Base-by-base conservation (phyloP, 306 rosid genomes). In the Lathyrus aphaca region DNA sequence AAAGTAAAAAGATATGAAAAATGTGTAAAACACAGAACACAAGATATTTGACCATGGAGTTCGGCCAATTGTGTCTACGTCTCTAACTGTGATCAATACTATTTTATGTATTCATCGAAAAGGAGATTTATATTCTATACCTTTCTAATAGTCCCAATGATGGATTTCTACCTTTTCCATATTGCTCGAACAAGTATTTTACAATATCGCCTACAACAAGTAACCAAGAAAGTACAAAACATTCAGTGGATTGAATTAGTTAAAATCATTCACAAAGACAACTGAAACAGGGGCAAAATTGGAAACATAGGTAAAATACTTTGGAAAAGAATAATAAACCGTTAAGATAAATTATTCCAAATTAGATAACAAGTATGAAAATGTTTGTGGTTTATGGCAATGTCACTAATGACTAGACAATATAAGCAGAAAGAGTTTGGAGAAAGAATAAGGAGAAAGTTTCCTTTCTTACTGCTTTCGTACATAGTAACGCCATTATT, bases 71-170 rank as follows among this genome's bases (percentile, higher is more conserved):
- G 15, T 12, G n/a, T 42, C n/a, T 42, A 42, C 5, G 14, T 42
- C 46, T 42, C n/a, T 42, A 40, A 42, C 46, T 42, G 29, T 25
- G 29, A 25, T 50, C 4, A 59, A 45, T 38, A 21, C 25, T 69
- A 32, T 46, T 19, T 62, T 27, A 51, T 6, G 62, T 29, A 64
- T 30, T 54, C 30, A 66, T 44, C 17, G 25, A 58, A 13, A 16
- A 29, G 32, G 42, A 68, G 46, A 66, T 48, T 49, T 73, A 59
- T 17, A 56, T 66, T 73, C 45, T 51, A 55, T 81, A 89, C 98
- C 98, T 92, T 80, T 81, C 98, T 83, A 89, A 65, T 72, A 92
- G 89, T 23, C 96, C 91, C 0, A 29, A 58, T 9, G 98, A 87
- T 63, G 92, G 92, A 67, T 71, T 75, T 83, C 82, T 89, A 14